A percentile compares a stretch with the other conserved stretches of the same genome.
Conservation (phyloP, 176 grass and related monocot species). For the Lolium multiflorum region DNA sequence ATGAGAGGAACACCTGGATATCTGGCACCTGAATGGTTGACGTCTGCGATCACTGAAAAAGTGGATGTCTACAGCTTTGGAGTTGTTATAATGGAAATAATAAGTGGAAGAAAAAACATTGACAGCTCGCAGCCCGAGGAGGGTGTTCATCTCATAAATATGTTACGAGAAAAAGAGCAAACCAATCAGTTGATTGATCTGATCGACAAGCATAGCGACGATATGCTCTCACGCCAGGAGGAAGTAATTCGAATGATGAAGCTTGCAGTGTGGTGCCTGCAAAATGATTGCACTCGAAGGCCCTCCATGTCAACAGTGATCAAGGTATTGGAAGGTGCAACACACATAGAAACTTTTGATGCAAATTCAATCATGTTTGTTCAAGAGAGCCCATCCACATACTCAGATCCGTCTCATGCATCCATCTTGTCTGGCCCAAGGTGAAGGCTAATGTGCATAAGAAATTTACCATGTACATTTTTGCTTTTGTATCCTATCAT, state of each 20-base stretch:
- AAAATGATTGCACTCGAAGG: neutral
- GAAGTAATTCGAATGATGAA: constrained; percentile 14
- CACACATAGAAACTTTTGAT: neutral
- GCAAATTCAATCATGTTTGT: constrained; percentile 1
- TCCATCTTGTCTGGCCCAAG: neutral
- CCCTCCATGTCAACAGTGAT: constrained; percentile 22
- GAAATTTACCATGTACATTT: neutral
- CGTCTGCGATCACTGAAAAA: neutral
- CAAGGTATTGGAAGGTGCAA: neutral
- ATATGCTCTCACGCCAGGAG: neutral
- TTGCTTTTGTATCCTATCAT: neutral
- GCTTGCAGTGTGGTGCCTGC: neutral
- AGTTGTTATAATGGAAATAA: constrained; percentile 4
- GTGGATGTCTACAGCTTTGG: constrained; percentile 11
- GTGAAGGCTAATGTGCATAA: neutral
- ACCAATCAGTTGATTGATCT: neutral
- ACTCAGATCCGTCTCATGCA: neutral
- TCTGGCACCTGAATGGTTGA: constrained; percentile 16
- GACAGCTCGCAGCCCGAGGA: neutral
- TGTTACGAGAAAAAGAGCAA: neutral
- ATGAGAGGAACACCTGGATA: constrained; percentile 16
- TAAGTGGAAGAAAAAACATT: constrained; percentile 9
- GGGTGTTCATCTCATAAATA: neutral
- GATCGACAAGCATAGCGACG: neutral
- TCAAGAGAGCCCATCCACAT: neutral